These are phyloP conservation scores for Elsinoe australis DNA, from an alignment of 2,329 filamentous ascomycete genomes.

Conservation along the genomic window DNA sequence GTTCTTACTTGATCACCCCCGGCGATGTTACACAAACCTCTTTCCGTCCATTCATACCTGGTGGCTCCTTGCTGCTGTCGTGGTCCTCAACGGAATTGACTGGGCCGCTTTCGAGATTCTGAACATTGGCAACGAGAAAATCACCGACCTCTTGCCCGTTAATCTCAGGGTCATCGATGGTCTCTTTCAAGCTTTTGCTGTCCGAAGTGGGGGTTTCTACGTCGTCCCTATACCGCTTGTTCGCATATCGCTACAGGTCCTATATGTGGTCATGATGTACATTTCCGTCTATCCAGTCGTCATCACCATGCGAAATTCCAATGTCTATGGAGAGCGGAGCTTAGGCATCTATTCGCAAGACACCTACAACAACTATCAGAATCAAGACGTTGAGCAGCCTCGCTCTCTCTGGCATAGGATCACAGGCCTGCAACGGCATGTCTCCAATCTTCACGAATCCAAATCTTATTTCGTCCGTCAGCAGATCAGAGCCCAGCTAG, in stretches of 20 bases:
- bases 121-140: conserved; percentile 48
- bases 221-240: conserved; percentile 41
- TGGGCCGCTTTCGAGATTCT: conserved; percentile 46
- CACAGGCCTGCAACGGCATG: conserved; percentile 9
- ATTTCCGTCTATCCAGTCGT: conserved; percentile 55
- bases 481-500: conserved; percentile 41
- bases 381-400: not conserved
- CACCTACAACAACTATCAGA: not conserved
- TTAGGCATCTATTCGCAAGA: conserved; percentile 50
- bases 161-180: conserved; percentile 48
- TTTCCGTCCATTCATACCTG: conserved; percentile 55
- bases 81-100: conserved; percentile 49
- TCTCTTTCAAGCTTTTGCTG: conserved; percentile 51
- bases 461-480: conserved; percentile 35
- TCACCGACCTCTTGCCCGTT: conserved; percentile 37
- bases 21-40: conserved; percentile 55
- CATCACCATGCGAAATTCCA: conserved; percentile 53
- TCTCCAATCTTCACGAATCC: conserved; percentile 22
- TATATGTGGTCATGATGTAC: conserved; percentile 60
- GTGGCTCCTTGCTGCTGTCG: conserved; percentile 46
- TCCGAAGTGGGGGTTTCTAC: conserved; percentile 45
- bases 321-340: conserved; percentile 55
- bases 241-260: conserved; percentile 50
- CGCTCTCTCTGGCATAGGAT: conserved; percentile 13
- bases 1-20: conserved; percentile 56